These are phyloP conservation scores for Septoria petroselini DNA, from an alignment of 2,329 filamentous ascomycete species.

Conservation along the genomic window DNA sequence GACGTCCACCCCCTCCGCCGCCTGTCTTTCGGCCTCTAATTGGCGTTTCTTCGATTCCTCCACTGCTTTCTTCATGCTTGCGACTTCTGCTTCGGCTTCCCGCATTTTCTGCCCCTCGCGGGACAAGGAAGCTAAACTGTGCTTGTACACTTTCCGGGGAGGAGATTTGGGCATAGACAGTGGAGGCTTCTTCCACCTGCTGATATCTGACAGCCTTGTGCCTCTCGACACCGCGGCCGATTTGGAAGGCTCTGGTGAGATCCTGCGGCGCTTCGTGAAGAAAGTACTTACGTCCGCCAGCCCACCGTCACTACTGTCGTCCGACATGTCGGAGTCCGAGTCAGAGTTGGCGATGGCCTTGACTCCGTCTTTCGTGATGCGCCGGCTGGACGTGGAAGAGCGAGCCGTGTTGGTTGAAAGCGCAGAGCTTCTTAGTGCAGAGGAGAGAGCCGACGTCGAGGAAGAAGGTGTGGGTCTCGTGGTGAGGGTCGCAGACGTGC, in stretches of 20 bases:
- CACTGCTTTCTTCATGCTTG: conserved; percentile 26
- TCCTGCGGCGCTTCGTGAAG: conserved; percentile 34
- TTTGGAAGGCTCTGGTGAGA: conserved; percentile 23
- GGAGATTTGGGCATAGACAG: conserved; percentile 21
- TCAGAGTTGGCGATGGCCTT: conserved; percentile 50
- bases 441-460: conserved; percentile 36
- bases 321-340: conserved; percentile 37
- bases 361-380: conserved; percentile 51
- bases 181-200: conserved; percentile 12
- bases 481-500: not conserved
- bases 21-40: conserved; percentile 15
- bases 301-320: conserved; percentile 31
- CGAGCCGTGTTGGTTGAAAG: conserved; percentile 14
- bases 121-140: conserved; percentile 32
- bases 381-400: conserved; percentile 46
- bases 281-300: conserved; percentile 35
- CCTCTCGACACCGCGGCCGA: conserved; percentile 3
- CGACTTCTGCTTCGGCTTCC: conserved; percentile 28
- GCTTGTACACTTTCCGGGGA: conserved; percentile 29
- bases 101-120: conserved; percentile 30
- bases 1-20: conserved; percentile 9
- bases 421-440: conserved; percentile 30
- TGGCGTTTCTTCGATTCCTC: conserved; percentile 21
- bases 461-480: conserved; percentile 24
- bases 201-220: conserved; percentile 9